A percentile compares a stretch with the other conserved stretches of the same genome.
phyloP scores from a whole-genome alignment of 2,329 filamentous ascomycete genomes.

The Calonectria ilicicola region DNA sequence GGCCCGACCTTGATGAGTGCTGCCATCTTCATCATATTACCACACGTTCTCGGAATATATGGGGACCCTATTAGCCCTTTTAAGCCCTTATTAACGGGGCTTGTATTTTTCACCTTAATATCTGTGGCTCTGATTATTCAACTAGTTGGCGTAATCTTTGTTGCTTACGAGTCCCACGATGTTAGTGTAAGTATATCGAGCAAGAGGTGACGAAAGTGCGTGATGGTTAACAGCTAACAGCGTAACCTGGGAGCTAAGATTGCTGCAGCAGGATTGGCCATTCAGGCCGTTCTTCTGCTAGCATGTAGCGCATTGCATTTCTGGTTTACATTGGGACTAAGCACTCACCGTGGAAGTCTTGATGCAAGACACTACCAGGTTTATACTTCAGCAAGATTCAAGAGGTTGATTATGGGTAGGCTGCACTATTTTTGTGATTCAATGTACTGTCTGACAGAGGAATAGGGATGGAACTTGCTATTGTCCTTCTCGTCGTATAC shows the following conservation, averaged over 20 bases:
- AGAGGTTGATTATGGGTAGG: conserved; percentile 59
- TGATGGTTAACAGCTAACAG: conserved; percentile 37
- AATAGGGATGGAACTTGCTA: conserved; percentile 52
- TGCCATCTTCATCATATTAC: conserved; percentile 58
- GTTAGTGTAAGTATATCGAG: conserved; percentile 49
- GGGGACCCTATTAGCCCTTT: conserved; percentile 55
- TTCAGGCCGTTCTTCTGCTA: conserved; percentile 57
- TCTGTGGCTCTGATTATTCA: conserved; percentile 52
- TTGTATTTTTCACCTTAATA: conserved; percentile 50
- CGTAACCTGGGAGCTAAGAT: conserved; percentile 51
- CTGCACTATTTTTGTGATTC: neutral
- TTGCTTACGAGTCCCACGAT: conserved; percentile 48
- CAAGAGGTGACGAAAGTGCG: neutral
- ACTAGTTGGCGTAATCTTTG: conserved; percentile 55
- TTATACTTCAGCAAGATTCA: conserved; percentile 58
- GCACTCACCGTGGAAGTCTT: conserved; percentile 50
- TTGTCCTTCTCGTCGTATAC: conserved; percentile 53
- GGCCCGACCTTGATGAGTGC: conserved; percentile 60
- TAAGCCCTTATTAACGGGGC: conserved; percentile 48
- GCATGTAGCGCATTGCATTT: conserved; percentile 53
- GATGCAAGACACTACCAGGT: conserved; percentile 54
- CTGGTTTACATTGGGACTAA: conserved; percentile 55
- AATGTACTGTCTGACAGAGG: conserved; percentile 16
- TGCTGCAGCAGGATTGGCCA: conserved; percentile 57
- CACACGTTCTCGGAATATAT: conserved; percentile 60